phyloP scores from a whole-genome alignment of 116 monocot species.

The Iris pallida region DNA sequence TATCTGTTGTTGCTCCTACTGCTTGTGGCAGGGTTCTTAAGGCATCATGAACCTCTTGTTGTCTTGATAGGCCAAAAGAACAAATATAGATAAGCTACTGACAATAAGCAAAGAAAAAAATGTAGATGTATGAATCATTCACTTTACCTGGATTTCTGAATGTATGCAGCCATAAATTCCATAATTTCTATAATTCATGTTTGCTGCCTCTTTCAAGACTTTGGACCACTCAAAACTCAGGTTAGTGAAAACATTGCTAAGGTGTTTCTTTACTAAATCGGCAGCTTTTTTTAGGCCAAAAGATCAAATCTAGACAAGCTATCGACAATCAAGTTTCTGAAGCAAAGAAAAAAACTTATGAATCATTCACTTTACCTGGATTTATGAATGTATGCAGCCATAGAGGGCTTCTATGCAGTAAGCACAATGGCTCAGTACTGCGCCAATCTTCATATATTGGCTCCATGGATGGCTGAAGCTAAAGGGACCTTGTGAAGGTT shows the following conservation, averaged over 20 bases:
- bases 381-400: conserved; percentile 32
- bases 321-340: too few species aligned
- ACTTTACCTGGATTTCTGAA: too few species aligned
- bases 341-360: too few species aligned
- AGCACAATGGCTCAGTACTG: conserved; percentile 31
- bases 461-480: conserved; percentile 17
- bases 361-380: conserved; percentile 13
- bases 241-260: conserved; percentile 18
- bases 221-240: conserved; percentile 10
- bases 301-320: background rate
- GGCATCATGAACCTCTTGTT: conserved; percentile 17
- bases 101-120: too few species aligned
- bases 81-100: too few species aligned
- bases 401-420: conserved; percentile 32
- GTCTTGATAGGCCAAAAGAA: too few species aligned
- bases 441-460: conserved; percentile 20
- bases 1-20: background rate
- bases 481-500: conserved; percentile 24
- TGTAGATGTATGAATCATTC: too few species aligned
- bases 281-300: conserved; percentile 1
- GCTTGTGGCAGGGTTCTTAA: conserved; percentile 1
- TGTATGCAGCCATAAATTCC: too few species aligned
- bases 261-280: conserved; percentile 10
- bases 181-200: conserved; percentile 11
- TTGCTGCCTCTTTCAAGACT: conserved; percentile 21